phyloP scores from a whole-genome alignment of 768 basidiomycete species.

The Kondoa malvinella region DNA sequence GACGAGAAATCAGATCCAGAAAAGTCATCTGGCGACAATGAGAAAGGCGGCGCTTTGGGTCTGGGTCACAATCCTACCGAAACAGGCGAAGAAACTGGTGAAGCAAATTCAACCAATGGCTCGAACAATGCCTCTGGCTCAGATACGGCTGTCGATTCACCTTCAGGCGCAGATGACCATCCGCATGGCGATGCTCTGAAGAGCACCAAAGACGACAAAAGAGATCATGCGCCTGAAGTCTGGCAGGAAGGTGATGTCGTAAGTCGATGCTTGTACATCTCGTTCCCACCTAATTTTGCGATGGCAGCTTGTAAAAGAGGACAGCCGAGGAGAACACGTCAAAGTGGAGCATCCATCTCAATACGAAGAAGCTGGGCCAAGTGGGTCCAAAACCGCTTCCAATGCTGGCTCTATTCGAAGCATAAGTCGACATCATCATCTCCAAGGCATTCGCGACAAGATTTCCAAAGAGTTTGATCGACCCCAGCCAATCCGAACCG shows the following conservation, averaged over 20 bases:
- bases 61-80: no score
- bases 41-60: slow-evolving; percentile 12
- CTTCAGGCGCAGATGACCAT: neutral
- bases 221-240: slow-evolving; percentile 20
- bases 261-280: neutral
- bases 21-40: slow-evolving; percentile 21
- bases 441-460: neutral
- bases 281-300: neutral
- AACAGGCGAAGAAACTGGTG: no score
- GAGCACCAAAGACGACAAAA: slow-evolving; percentile 4
- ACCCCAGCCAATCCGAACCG: neutral
- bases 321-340: neutral
- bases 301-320: neutral
- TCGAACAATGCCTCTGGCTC: slow-evolving; percentile 3
- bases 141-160: neutral
- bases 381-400: slow-evolving; percentile 21
- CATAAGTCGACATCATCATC: neutral
- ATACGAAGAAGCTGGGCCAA: slow-evolving; percentile 19
- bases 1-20: no score
- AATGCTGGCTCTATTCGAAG: neutral
- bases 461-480: neutral
- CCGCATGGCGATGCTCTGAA: neutral
- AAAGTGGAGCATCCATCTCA: neutral
- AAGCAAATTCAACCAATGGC: slow-evolving; percentile 12
- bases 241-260: slow-evolving; percentile 19